These are phyloP conservation scores for Biancaea sappan DNA, from an alignment of 306 rosid species.

Conservation along the genomic window DNA sequence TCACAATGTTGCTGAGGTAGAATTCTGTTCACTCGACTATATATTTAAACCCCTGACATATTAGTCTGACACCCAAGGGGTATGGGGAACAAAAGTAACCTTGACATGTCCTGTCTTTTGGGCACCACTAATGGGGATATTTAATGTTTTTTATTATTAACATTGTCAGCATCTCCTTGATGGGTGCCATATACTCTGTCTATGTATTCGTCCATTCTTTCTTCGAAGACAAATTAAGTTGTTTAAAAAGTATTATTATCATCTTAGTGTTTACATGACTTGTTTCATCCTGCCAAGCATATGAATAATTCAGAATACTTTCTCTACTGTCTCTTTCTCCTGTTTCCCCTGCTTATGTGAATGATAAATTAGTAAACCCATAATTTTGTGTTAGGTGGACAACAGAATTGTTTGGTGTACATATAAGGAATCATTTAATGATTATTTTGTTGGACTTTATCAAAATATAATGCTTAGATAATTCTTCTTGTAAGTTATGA, in stretches of 20 bases:
- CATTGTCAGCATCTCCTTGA: neutral
- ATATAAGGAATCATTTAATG: neutral
- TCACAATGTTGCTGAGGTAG: slow-evolving; percentile 91
- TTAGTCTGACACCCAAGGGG: no score
- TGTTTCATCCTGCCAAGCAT: neutral
- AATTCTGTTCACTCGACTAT: slow-evolving; percentile 11
- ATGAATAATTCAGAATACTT: neutral
- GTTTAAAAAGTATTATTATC: neutral
- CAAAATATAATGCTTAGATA: slow-evolving; percentile 8
- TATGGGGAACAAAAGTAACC: no score
- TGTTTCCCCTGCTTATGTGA: neutral
- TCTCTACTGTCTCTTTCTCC: neutral
- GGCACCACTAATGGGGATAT: neutral
- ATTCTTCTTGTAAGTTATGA: neutral
- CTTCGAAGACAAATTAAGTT: neutral
- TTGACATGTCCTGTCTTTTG: neutral
- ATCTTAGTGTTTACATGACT: neutral
- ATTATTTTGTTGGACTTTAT: neutral
- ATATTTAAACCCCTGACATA: neutral
- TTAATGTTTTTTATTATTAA: neutral
- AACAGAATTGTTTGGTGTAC: neutral
- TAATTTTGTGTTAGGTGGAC: neutral
- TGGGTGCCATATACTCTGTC: neutral
- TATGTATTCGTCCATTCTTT: neutral
- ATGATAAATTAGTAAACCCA: neutral